Evolutionary conservation across 2,329 filamentous ascomycete genomes (phyloP).

Genomic region (Alternaria triticimaculans): DNA sequence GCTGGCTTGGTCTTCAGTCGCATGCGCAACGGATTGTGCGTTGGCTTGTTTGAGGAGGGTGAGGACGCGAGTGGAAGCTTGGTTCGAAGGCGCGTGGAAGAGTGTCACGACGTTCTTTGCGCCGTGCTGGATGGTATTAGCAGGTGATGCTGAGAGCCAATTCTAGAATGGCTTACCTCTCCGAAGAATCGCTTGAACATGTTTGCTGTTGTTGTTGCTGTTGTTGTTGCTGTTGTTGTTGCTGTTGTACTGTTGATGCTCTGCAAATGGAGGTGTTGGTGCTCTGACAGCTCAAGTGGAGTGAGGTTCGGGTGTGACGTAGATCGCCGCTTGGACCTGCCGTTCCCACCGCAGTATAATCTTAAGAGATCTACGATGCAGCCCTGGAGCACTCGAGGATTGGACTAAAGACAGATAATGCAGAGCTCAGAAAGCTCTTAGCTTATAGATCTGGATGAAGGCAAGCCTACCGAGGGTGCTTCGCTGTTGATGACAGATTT

Average conservation of each 20-base stretch:
- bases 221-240: slow-evolving; percentile 13
- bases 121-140: slow-evolving; percentile 45
- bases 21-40: slow-evolving; percentile 69
- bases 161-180: slow-evolving; percentile 45
- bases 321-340: slow-evolving; percentile 23
- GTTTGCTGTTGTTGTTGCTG: slow-evolving; percentile 13
- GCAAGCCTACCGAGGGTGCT: neutral
- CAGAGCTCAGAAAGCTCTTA: neutral
- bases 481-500: neutral
- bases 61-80: slow-evolving; percentile 75
- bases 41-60: slow-evolving; percentile 82
- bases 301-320: slow-evolving; percentile 38
- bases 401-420: neutral
- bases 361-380: slow-evolving; percentile 1
- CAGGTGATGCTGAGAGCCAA: neutral
- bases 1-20: slow-evolving; percentile 77
- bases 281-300: slow-evolving; percentile 22
- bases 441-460: neutral
- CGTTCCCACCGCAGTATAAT: slow-evolving; percentile 6
- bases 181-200: slow-evolving; percentile 58
- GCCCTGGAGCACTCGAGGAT: neutral
- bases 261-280: slow-evolving; percentile 20
- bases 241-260: slow-evolving; percentile 9
- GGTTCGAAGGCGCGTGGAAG: slow-evolving; percentile 83
- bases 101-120: slow-evolving; percentile 85